Evolutionary conservation across 352 stramenopile genomes (phyloP).

Genomic region (Phytophthora pisi): DNA sequence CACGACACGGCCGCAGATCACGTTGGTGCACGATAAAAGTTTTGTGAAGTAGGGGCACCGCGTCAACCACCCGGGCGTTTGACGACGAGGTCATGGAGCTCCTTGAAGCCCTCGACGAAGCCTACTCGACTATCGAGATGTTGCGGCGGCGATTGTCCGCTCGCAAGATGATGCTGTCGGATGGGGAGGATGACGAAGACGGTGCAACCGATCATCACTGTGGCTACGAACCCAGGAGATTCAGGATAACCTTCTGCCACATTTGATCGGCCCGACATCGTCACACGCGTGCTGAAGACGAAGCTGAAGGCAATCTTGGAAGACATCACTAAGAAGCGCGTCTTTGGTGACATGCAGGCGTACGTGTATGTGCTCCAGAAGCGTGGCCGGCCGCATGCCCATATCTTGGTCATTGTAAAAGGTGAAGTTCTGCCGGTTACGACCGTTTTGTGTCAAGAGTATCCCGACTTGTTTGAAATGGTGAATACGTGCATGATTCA

Average conservation of each 20-base stretch:
- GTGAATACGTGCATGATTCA: conserved; percentile 11
- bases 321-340: conserved; percentile 35
- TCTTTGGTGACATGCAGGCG: conserved; percentile 17
- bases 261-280: conserved; percentile 25
- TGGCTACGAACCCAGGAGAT: conserved; percentile 59
- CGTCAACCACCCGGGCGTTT: no score
- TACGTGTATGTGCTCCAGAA: conserved; percentile 52
- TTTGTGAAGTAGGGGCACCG: neutral
- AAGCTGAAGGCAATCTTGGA: conserved; percentile 29
- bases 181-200: no score
- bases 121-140: no score
- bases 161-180: no score
- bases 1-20: neutral
- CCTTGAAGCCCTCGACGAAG: no score
- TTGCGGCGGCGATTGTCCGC: no score
- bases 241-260: conserved; percentile 6
- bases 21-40: neutral
- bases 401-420: conserved; percentile 53
- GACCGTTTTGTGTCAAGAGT: conserved; percentile 22
- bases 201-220: conserved; percentile 36
- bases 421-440: conserved; percentile 19
- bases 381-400: conserved; percentile 44
- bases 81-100: no score
- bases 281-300: conserved; percentile 21
- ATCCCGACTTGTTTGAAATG: conserved; percentile 7